These are phyloP conservation scores for Magnusiomyces paraingens DNA, from an alignment of 1,139 yeast species.

Conservation along the genomic window DNA sequence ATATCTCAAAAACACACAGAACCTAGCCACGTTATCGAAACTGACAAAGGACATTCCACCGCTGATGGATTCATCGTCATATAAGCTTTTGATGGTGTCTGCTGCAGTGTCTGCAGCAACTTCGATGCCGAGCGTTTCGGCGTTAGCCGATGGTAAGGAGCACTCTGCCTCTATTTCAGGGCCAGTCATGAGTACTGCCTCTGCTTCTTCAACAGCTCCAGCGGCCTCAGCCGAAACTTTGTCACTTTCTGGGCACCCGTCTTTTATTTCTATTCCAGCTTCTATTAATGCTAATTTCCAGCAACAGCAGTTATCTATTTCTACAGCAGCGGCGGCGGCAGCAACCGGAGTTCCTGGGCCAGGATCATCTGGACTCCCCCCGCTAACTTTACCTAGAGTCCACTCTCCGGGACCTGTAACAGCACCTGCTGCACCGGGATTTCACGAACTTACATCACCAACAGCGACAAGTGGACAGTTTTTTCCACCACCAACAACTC, in stretches of 20 bases:
- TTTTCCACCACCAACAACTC: slow-evolving; percentile 29
- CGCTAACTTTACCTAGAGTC: slow-evolving; percentile 4
- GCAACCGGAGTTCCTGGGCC: slow-evolving; percentile 16
- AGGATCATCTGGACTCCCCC: slow-evolving; percentile 6
- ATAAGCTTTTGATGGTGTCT: slow-evolving; percentile 30
- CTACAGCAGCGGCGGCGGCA: slow-evolving; percentile 1
- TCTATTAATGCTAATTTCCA: neutral
- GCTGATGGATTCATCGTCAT: slow-evolving; percentile 58
- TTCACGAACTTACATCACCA: no score
- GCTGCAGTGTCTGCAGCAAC: slow-evolving; percentile 8
- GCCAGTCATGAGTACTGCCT: slow-evolving; percentile 4
- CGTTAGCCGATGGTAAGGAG: no score
- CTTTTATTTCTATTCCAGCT: neutral
- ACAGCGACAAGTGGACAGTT: neutral
- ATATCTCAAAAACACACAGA: slow-evolving; percentile 69
- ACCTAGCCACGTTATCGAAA: slow-evolving; percentile 73
- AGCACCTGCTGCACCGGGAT: no score
- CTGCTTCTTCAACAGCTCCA: slow-evolving; percentile 8
- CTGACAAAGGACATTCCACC: slow-evolving; percentile 88
- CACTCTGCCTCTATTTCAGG: no score
- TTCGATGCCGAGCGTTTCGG: no score
- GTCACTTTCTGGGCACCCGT: slow-evolving; percentile 1
- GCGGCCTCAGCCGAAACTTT: slow-evolving; percentile 8
- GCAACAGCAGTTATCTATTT: neutral
- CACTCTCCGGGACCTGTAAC: no score